Conservation (phyloP, 768 basidiomycete species). For the Russula olivacea region DNA sequence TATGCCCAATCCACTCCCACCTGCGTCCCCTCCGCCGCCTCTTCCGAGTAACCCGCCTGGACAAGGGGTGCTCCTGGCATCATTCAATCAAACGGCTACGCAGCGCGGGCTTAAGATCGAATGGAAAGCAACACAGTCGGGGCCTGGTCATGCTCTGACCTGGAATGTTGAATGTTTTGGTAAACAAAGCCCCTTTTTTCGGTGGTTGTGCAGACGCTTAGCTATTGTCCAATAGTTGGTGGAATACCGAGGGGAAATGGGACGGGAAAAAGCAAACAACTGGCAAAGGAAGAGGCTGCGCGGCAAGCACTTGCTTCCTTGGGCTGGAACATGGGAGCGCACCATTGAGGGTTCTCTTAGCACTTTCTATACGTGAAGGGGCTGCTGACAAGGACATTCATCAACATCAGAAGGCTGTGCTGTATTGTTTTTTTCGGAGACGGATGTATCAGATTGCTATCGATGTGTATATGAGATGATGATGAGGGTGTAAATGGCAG, state of each 20-base stretch:
- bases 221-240: constrained; percentile 43
- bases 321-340: constrained; percentile 53
- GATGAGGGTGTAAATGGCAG: neutral
- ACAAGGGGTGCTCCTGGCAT: constrained; percentile 62
- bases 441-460: neutral
- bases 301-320: constrained; percentile 63
- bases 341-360: constrained; percentile 4
- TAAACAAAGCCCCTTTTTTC: constrained; percentile 34
- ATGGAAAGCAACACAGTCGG: constrained; percentile 54
- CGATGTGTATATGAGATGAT: neutral
- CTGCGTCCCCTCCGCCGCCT: constrained; percentile 36
- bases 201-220: neutral
- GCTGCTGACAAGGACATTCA: neutral
- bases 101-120: constrained; percentile 59
- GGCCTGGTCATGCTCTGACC: constrained; percentile 60
- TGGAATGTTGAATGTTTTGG: constrained; percentile 68
- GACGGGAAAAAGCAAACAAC: constrained; percentile 61
- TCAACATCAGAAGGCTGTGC: neutral
- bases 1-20: constrained; percentile 28
- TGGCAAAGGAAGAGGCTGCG: constrained; percentile 75
- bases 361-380: neutral
- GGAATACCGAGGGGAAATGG: constrained; percentile 64
- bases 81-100: constrained; percentile 68
- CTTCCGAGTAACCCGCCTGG: constrained; percentile 49
- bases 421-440: too few relatives aligned